Percentiles rank a stretch among this genome's conserved stretches.
Evolutionary conservation across 2,329 filamentous ascomycete genomes (phyloP).

Genomic region (Paracorniculantispora psalliotae): DNA sequence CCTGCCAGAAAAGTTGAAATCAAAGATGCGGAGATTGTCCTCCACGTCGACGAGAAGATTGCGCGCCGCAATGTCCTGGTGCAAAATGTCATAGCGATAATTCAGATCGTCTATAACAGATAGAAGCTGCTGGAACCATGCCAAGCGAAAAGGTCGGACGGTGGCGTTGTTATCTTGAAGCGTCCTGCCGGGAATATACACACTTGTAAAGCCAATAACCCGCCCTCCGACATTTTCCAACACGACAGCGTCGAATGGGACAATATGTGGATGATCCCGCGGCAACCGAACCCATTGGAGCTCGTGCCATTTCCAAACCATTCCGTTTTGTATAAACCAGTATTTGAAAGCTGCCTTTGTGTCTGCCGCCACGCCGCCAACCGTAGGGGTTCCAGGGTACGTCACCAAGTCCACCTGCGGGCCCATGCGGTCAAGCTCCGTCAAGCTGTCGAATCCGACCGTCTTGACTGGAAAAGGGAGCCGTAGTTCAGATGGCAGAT

Average conservation of each 20-base stretch:
- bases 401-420: conserved; percentile 25
- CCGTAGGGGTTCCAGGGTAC: conserved; percentile 17
- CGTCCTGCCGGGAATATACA: conserved; percentile 28
- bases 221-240: conserved; percentile 27
- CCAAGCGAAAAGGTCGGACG: conserved; percentile 29
- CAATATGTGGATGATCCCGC: conserved; percentile 28
- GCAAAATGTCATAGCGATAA: conserved; percentile 30
- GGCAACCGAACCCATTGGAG: conserved; percentile 29
- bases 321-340: conserved; percentile 23
- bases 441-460: conserved; percentile 20
- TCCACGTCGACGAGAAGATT: conserved; percentile 33
- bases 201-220: conserved; percentile 32
- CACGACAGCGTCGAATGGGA: conserved; percentile 29
- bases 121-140: conserved; percentile 34
- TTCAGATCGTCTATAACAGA: conserved; percentile 34
- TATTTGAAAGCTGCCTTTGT: conserved; percentile 28
- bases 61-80: conserved; percentile 35
- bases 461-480: conserved; percentile 20
- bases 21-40: conserved; percentile 32
- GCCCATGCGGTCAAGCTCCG: conserved; percentile 25
- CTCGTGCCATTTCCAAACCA: conserved; percentile 28
- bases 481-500: not conserved
- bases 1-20: conserved; percentile 29
- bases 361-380: conserved; percentile 5
- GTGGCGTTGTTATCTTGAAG: conserved; percentile 23